Evolutionary conservation across 495 filamentous ascomycete genomes (phyloP).

Genomic region (Daldinia concentrica): DNA sequence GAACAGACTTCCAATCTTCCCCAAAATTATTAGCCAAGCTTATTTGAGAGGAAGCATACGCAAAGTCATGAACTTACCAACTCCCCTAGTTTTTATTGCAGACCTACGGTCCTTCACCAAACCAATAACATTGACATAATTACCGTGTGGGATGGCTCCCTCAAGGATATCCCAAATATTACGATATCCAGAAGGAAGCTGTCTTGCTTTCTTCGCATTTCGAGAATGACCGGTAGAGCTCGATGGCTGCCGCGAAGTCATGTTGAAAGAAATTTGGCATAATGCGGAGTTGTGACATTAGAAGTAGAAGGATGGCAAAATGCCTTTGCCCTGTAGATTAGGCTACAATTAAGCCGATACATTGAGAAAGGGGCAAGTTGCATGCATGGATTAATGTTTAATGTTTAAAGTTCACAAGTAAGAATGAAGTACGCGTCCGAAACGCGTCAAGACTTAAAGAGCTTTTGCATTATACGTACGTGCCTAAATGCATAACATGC

Average conservation of each 20-base stretch:
- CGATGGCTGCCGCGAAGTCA: constrained; percentile 26
- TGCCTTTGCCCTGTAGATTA: neutral
- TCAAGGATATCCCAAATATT: constrained; percentile 48
- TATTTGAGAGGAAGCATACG: constrained; percentile 3
- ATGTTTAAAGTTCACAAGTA: neutral
- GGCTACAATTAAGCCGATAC: neutral
- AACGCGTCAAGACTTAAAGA: neutral
- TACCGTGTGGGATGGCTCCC: constrained; percentile 26
- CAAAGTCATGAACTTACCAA: constrained; percentile 46
- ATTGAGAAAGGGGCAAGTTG: constrained; percentile 12
- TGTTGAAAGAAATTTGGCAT: constrained; percentile 24
- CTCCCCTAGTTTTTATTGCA: constrained; percentile 52
- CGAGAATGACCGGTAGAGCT: constrained; percentile 27
- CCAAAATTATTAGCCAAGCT: constrained; percentile 9
- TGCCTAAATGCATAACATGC: neutral
- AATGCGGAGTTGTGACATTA: constrained; percentile 1
- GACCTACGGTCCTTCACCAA: constrained; percentile 59
- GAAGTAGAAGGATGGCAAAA: constrained; percentile 11
- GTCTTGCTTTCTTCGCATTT: constrained; percentile 3
- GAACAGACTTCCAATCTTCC: constrained; percentile 53
- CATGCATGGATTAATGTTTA: neutral
- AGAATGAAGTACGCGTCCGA: neutral
- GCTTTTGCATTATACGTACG: neutral
- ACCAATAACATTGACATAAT: constrained; percentile 59
- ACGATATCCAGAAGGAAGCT: constrained; percentile 47